phyloP scores from a whole-genome alignment of 2,329 filamentous ascomycete species.

The Dothistroma septosporum region DNA sequence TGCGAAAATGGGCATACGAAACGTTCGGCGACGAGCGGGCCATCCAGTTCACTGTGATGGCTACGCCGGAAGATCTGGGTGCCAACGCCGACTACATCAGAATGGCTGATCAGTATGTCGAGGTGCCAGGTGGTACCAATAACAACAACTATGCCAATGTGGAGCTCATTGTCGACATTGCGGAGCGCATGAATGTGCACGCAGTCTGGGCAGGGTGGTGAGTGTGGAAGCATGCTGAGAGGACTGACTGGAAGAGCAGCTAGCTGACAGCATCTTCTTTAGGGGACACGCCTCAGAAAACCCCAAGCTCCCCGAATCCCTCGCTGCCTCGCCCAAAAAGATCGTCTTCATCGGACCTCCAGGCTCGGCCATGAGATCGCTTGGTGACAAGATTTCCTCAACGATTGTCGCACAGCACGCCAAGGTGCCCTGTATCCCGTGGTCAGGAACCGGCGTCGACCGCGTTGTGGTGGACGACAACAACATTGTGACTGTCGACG shows the following conservation, averaged over 20 bases:
- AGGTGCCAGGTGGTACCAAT: slow-evolving; percentile 97
- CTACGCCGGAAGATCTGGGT: slow-evolving; percentile 92
- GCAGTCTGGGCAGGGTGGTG: slow-evolving; percentile 99
- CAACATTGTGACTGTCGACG: slow-evolving; percentile 87
- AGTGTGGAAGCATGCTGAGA: slow-evolving; percentile 35
- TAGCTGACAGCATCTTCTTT: slow-evolving; percentile 21
- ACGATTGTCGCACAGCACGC: slow-evolving; percentile 99
- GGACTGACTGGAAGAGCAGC: neutral
- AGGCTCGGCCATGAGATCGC: slow-evolving; percentile 95
- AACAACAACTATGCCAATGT: slow-evolving; percentile 99
- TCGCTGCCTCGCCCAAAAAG: slow-evolving; percentile 94
- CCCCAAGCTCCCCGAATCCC: slow-evolving; percentile 90
- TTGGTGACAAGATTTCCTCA: slow-evolving; percentile 99
- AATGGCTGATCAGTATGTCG: slow-evolving; percentile 99
- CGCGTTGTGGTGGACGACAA: slow-evolving; percentile 71
- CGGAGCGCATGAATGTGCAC: slow-evolving; percentile 96
- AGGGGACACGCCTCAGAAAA: slow-evolving; percentile 99
- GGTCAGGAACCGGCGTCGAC: slow-evolving; percentile 91
- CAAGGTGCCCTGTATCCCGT: slow-evolving; percentile 94
- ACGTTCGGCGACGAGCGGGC: slow-evolving; percentile 97
- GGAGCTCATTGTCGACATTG: slow-evolving; percentile 96
- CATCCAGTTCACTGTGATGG: slow-evolving; percentile 99
- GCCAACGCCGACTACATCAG: slow-evolving; percentile 99
- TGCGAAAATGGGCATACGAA: slow-evolving; percentile 99
- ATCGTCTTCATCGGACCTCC: slow-evolving; percentile 99